Base-by-base conservation (phyloP, 169 alveolate species). In the Plasmodium gaboni region DNA sequence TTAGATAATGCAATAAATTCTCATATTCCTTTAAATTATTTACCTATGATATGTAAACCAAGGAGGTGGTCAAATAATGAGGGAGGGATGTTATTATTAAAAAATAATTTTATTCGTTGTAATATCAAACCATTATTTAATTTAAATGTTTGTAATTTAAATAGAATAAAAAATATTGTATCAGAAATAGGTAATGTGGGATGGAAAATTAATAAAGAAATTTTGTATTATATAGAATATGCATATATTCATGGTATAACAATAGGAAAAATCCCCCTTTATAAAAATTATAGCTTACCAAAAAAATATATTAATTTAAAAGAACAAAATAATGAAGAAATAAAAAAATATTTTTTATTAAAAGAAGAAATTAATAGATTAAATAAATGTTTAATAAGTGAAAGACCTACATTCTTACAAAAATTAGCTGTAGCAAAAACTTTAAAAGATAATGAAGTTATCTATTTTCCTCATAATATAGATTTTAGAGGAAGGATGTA, bases 401-500 rank as follows among this genome's bases (percentile, higher is more conserved):
- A 93, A 73, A 60, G 92, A 26, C 93, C 96, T 2, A 90, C 94
- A 9, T 92, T 94, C 61, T 71, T 88, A 70, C 89, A 94, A 64
- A 83, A 94, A 71, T 90, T 97, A 1, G 93, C 96, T 0, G 96
- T 96, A 1, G 99, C 99, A 0, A 91, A 93, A 53, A 93, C 96
- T 48, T 98, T 97, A 50, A 94, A 93, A 71, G 46, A 93, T 22
- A 94, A 94, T 71, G 93, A 92, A 12, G 88, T 95, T n/a, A 88
- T 98, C 2, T 98, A 97, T 93, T 97, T 98, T 92, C 99, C 99
- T 17, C 99, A 97, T 88, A 98, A 98, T 92, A 94, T 98, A 69
- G 99, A 98, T 93, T 98, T 98, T 87, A 92, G 99, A 51, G 99
- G 99, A 7, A 93, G 99, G 80, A 95, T 97, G 92, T 98, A 98